Percentiles rank a stretch among this genome's conserved stretches.
phyloP scores from a whole-genome alignment of 1,139 yeast genomes.

The Martiniozyma asiatica region DNA sequence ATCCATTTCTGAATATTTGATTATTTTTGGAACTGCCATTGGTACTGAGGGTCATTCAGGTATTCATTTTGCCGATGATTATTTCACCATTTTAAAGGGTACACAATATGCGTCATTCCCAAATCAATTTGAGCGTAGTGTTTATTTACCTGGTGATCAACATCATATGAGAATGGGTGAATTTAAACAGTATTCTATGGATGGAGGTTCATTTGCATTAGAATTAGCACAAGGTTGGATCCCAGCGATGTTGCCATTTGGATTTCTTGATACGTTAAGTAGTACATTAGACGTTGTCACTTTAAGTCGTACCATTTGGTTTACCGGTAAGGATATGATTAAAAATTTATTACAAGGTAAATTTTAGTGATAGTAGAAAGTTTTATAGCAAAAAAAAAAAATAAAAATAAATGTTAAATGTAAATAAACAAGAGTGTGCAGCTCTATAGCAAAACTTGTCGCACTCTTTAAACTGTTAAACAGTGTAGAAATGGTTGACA shows the following conservation, averaged over 20 bases:
- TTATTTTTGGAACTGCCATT: slow-evolving; percentile 75
- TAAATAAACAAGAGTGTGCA: no score
- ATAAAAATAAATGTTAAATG: no score
- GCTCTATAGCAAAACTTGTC: no score
- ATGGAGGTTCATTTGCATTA: slow-evolving; percentile 69
- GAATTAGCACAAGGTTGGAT: slow-evolving; percentile 99
- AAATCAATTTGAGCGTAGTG: slow-evolving; percentile 46
- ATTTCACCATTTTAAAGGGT: slow-evolving; percentile 81
- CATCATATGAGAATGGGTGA: slow-evolving; percentile 68
- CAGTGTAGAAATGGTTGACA: no score
- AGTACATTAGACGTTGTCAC: slow-evolving; percentile 74
- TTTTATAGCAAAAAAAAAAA: no score
- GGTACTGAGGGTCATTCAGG: slow-evolving; percentile 98
- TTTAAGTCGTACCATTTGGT: slow-evolving; percentile 51
- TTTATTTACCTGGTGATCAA: slow-evolving; percentile 69
- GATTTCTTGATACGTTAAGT: slow-evolving; percentile 66
- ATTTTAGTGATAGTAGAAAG: slow-evolving; percentile 12
- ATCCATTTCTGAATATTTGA: slow-evolving; percentile 85
- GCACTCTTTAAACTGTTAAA: no score
- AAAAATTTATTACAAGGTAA: slow-evolving; percentile 40
- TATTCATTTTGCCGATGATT: slow-evolving; percentile 91
- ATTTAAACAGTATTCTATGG: slow-evolving; percentile 80
- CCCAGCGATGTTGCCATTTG: slow-evolving; percentile 96
- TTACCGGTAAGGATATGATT: slow-evolving; percentile 71
- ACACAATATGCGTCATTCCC: slow-evolving; percentile 63